A percentile compares a stretch with the other conserved stretches of the same genome.
Conservation (phyloP, 345 rosid species). For the Turritis glabra region DNA sequence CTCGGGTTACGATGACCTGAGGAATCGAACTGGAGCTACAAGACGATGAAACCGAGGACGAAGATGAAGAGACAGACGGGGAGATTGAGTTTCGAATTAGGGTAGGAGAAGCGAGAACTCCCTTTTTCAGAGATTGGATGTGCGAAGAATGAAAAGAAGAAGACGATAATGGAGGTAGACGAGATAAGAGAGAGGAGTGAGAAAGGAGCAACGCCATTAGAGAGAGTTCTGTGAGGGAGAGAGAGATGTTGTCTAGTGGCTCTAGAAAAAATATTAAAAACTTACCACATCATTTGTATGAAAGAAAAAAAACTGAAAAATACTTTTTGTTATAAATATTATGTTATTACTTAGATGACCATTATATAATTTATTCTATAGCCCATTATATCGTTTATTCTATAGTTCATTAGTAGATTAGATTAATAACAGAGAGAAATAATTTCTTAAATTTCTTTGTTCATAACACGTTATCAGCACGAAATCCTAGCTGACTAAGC, state of each 20-base stretch:
- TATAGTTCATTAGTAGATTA: too few species aligned
- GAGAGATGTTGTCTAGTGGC: background rate
- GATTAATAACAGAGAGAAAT: too few species aligned
- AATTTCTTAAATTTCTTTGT: too few species aligned
- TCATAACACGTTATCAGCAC: too few species aligned
- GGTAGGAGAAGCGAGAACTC: background rate
- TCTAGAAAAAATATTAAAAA: too few species aligned
- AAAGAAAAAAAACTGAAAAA: too few species aligned
- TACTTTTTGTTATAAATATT: too few species aligned
- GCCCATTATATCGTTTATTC: too few species aligned
- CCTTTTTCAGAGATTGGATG: slow-evolving; percentile 18
- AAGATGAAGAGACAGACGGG: slow-evolving; percentile 24
- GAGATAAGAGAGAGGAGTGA: slow-evolving; percentile 35
- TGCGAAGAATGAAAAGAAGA: slow-evolving; percentile 25
- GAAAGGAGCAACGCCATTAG: slow-evolving; percentile 40
- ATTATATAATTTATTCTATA: too few species aligned
- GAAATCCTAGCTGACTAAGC: too few species aligned
- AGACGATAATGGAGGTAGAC: slow-evolving; percentile 25
- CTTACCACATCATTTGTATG: too few species aligned
- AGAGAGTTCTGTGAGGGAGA: slow-evolving; percentile 29
- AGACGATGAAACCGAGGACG: slow-evolving; percentile 25
- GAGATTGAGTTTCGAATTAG: slow-evolving; percentile 1
- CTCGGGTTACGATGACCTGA: slow-evolving; percentile 87
- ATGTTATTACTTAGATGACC: too few species aligned
- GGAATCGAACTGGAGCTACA: slow-evolving; percentile 46